Base-by-base conservation (phyloP, 1,284 basidiomycete species). In the Irpex sp. region DNA sequence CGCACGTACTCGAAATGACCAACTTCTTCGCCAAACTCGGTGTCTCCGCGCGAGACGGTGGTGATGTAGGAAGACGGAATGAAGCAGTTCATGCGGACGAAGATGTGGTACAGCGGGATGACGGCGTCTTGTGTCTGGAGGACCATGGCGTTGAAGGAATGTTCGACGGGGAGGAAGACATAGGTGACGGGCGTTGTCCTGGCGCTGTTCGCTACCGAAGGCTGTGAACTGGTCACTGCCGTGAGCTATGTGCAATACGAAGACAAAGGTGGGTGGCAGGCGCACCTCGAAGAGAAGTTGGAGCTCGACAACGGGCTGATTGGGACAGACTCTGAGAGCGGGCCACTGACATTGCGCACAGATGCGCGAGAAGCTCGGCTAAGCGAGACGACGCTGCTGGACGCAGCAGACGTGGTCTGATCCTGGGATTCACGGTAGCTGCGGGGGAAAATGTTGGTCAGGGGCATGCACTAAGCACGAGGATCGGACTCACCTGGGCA, bases 11-110 rank as follows among this genome's bases (percentile, higher is more conserved):
- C 78, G 66, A 80, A 80, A 49, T 78, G 76, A 7, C 72, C 77
- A 11, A 80, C 73, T 38, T 69, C 64, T 21, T 75, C 71, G 1
- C 77, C 77, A 37, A 68, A 59, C 26, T 73, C 72, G 2, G 69
- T 71, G 5, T 66, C 73, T 5, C 75, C 75, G 36, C 74, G 72
- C n/a, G 70, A 69, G 15, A 81, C 59, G 7, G 74, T 73, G 5
- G 79, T 81, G 48, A 79, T 76, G 59, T 71, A 74, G 2, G 75
- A 77, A 6, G 74, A 71, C 0, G 79, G 78, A 40, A 76, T 75
- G 67, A 80, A 77, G 62, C 74, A 77, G 64, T 81, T 79, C 66
- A 77, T 68, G 54, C 67, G 65, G 7, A 78, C 75, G 1, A 76
- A 70, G 13, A 81, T 75, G 64, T 77, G 72, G 58, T 81, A 81